Evolutionary conservation across 2,329 filamentous ascomycete species (phyloP), one percentile per base, ranked within the genome.

Genomic region (Bipolaris sorokiniana): DNA sequence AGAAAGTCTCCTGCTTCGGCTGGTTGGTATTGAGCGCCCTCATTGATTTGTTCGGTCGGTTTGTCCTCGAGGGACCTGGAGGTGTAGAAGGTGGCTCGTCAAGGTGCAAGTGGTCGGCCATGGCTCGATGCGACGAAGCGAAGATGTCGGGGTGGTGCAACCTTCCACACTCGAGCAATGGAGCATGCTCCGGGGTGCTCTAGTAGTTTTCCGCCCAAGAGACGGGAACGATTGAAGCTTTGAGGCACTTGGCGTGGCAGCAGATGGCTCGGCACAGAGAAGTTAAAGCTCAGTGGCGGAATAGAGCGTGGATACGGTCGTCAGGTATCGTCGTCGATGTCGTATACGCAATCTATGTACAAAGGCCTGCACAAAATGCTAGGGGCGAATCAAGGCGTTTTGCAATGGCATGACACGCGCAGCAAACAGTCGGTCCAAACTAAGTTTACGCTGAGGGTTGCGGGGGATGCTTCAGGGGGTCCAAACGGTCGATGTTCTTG

Each of bases 1-100:
- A 74, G 61, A 76, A 75, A 53, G 71, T 75, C 55, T 71, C 67
- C 37, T 69, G 66, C 46, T 63, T 59, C 44, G 66, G 62, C 51
- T 56, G 65, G 37, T 63, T 67, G 41, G 71, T 75, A 49, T 75
- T 65, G 57, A 75, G 71, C 37, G 68, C 54, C 54, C 64, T 69
- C 68, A 74, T 69, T 34, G 59, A 49, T n/a, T 46, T 58, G 48
- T 53, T 64, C 13, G 63, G 47, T 48, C 68, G 71, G 54, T 62
- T 61, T 40, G 65, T 60, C 38, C 63, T 65, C 48, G 66, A 61
- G 36, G 66, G 59, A 38, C 63, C 69, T 18, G 70, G 70, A n/a
- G 73, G 73, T 40, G 73, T 76, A 34, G 65, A 55, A 31, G 71
- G 70, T 23, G 68, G 68, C 31, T 58, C 59, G 28, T 65, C 61